Evolutionary conservation across 2,329 filamentous ascomycete species (phyloP).

Genomic region (Talaromyces marneffei): DNA sequence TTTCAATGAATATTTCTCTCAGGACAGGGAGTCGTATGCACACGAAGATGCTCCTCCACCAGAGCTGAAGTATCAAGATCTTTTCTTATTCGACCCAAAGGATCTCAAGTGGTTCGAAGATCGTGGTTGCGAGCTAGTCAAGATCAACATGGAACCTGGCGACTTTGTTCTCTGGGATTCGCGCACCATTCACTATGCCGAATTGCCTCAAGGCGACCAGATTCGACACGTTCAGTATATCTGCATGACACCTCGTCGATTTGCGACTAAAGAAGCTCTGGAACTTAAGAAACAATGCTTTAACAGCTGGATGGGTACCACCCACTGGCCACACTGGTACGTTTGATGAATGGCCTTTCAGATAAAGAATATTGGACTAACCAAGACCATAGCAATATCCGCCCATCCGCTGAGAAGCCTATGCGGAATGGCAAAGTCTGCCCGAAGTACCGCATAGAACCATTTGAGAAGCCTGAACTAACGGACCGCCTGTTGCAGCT

Average conservation of each 20-base stretch:
- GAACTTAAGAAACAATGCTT: conserved; percentile 32
- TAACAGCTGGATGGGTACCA: conserved; percentile 30
- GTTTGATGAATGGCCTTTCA: neutral
- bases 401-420: conserved; percentile 27
- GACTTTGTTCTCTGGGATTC: conserved; percentile 45
- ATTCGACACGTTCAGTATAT: conserved; percentile 34
- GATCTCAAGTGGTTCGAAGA: conserved; percentile 42
- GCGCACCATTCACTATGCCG: conserved; percentile 43
- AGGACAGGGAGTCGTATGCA: conserved; percentile 18
- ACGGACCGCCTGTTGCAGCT: conserved; percentile 31
- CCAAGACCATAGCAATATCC: conserved; percentile 34
- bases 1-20: conserved; percentile 40
- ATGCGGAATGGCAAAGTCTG: conserved; percentile 34
- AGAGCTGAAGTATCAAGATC: conserved; percentile 33
- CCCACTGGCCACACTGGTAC: conserved; percentile 31
- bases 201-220: conserved; percentile 31
- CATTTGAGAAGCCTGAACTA: conserved; percentile 35
- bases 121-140: conserved; percentile 34
- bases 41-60: conserved; percentile 19
- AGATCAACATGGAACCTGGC: conserved; percentile 39
- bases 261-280: conserved; percentile 31
- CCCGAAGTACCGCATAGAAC: conserved; percentile 33
- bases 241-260: conserved; percentile 33
- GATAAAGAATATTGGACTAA: neutral
- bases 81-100: conserved; percentile 40